These are phyloP conservation scores for Euphorbia lathyris DNA, from an alignment of 345 rosid genomes.

Conservation along the genomic window DNA sequence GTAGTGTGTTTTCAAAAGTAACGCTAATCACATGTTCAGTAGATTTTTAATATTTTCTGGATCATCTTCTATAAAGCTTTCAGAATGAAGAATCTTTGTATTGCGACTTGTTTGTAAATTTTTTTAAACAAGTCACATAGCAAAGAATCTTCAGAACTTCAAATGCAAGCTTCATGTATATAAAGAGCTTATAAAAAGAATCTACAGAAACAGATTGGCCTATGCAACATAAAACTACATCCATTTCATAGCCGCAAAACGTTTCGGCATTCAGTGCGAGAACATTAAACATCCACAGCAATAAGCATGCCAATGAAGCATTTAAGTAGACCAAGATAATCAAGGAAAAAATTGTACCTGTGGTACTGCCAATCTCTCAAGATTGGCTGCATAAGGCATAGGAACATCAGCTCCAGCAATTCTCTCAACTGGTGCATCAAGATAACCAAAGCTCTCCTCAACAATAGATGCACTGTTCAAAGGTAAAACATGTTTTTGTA, in stretches of 20 bases:
- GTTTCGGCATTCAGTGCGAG: background rate
- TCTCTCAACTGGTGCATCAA: slow-evolving; percentile 88
- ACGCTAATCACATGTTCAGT: too few species aligned
- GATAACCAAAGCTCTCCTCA: slow-evolving; percentile 83
- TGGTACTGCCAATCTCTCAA: slow-evolving; percentile 85
- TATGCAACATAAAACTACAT: background rate
- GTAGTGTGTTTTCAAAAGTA: too few species aligned
- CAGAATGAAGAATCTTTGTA: too few species aligned
- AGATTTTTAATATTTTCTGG: too few species aligned
- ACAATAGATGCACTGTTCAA: slow-evolving; percentile 55
- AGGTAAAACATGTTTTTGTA: slow-evolving; percentile 10
- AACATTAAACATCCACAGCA: background rate
- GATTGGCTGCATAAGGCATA: slow-evolving; percentile 87
- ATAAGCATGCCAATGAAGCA: background rate
- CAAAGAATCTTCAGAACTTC: too few species aligned
- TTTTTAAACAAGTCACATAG: too few species aligned
- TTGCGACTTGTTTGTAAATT: too few species aligned
- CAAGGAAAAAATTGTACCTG: slow-evolving; percentile 44
- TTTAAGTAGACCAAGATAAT: slow-evolving; percentile 12
- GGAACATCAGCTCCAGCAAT: slow-evolving; percentile 90
- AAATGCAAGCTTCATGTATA: background rate
- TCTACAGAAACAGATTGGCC: background rate
- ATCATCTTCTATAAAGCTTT: too few species aligned
- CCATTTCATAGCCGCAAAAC: background rate
- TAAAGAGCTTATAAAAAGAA: too few species aligned